These are phyloP conservation scores for Backusella tarrabulga DNA, from an alignment of 192 early-diverging fungal species.

Conservation along the genomic window DNA sequence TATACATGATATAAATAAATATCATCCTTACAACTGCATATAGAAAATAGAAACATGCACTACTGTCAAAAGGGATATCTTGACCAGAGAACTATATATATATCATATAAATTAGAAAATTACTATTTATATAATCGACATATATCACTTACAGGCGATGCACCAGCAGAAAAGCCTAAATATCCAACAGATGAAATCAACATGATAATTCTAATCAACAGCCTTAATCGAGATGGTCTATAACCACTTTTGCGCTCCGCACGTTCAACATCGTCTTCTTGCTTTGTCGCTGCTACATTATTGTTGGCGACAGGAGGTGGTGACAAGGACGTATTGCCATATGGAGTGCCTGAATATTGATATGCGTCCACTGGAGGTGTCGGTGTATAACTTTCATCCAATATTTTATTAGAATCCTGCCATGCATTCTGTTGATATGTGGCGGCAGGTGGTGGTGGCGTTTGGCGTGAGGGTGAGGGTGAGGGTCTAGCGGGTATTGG, in stretches of 20 bases:
- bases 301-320: neutral
- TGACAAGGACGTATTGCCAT: slow-evolving; percentile 16
- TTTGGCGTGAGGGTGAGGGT: slow-evolving; percentile 13
- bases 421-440: neutral
- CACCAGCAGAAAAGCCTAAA: slow-evolving; percentile 40
- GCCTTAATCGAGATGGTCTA: slow-evolving; percentile 17
- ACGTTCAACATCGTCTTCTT: neutral
- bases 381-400: slow-evolving; percentile 4
- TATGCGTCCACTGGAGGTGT: slow-evolving; percentile 24
- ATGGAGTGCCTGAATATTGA: slow-evolving; percentile 33
- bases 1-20: neutral
- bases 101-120: neutral
- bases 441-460: slow-evolving; percentile 4
- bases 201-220: slow-evolving; percentile 26
- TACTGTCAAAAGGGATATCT: slow-evolving; percentile 24
- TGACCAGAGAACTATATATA: slow-evolving; percentile 21
- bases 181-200: slow-evolving; percentile 30
- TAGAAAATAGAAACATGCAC: slow-evolving; percentile 33
- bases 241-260: neutral
- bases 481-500: slow-evolving; percentile 8
- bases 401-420: slow-evolving; percentile 17
- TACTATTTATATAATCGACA: neutral
- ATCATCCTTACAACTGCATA: slow-evolving; percentile 28
- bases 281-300: neutral
- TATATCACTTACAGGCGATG: slow-evolving; percentile 30